Percentiles rank a stretch among this genome's conserved stretches.
Conservation (phyloP, 495 filamentous ascomycete species). For the Hamigera avellanea region DNA sequence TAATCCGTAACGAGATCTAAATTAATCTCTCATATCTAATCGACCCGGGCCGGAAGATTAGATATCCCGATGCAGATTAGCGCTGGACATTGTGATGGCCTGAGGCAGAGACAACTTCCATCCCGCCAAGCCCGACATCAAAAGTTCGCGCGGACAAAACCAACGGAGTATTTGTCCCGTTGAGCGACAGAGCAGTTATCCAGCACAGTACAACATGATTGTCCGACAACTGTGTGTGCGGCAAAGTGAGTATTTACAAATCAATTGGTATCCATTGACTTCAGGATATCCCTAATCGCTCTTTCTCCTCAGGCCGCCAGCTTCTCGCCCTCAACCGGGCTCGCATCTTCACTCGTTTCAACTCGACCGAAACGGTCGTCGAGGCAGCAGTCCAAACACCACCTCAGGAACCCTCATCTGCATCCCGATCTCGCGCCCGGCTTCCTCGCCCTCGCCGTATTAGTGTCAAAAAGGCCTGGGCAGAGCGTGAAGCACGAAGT, state of each 20-base stretch:
- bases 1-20: too few species aligned
- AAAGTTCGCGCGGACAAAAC: slow-evolving; percentile 30
- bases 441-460: too few species aligned
- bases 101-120: slow-evolving; percentile 11
- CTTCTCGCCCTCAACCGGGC: slow-evolving; percentile 26
- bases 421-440: slow-evolving; percentile 4
- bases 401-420: slow-evolving; percentile 5
- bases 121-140: slow-evolving; percentile 29
- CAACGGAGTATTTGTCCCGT: neutral
- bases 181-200: neutral
- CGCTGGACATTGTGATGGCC: slow-evolving; percentile 5
- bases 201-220: slow-evolving; percentile 27
- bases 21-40: too few species aligned
- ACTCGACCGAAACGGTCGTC: slow-evolving; percentile 22
- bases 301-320: slow-evolving; percentile 28
- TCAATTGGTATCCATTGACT: neutral
- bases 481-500: slow-evolving; percentile 11
- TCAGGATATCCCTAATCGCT: slow-evolving; percentile 3
- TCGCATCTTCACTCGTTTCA: slow-evolving; percentile 25
- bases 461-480: too few species aligned
- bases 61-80: slow-evolving; percentile 9
- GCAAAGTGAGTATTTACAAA: slow-evolving; percentile 29
- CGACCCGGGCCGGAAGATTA: too few species aligned
- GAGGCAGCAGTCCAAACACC: slow-evolving; percentile 13
- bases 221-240: slow-evolving; percentile 30